phyloP scores from a whole-genome alignment of 1,284 basidiomycete species.

The Coriolopsis trogii region DNA sequence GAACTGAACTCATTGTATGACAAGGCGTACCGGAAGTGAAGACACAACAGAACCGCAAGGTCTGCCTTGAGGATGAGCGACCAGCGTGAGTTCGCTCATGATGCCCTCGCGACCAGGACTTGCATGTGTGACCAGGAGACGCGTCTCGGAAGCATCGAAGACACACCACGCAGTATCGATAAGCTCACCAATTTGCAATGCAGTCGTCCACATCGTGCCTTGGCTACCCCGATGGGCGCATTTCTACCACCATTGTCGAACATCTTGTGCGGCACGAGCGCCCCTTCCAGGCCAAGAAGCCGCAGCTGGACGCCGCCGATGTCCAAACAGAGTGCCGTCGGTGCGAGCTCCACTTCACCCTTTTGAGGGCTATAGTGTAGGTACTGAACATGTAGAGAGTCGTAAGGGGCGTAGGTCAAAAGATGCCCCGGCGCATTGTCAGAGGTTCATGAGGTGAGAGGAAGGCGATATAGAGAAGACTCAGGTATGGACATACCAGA shows the following conservation, averaged over 20 bases:
- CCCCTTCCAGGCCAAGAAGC: slow-evolving; percentile 93
- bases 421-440: too few relatives aligned
- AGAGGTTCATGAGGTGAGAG: too few relatives aligned
- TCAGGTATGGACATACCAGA: too few relatives aligned
- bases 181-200: slow-evolving; percentile 96
- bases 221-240: slow-evolving; percentile 95
- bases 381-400: too few relatives aligned
- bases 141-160: slow-evolving; percentile 91
- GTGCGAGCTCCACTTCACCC: too few relatives aligned
- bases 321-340: slow-evolving; percentile 88
- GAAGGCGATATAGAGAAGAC: too few relatives aligned
- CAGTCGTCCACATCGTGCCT: slow-evolving; percentile 99
- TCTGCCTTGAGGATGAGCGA: slow-evolving; percentile 95
- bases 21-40: slow-evolving; percentile 96
- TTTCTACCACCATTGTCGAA: slow-evolving; percentile 96
- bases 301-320: slow-evolving; percentile 93
- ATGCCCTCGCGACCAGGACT: slow-evolving; percentile 93
- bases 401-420: too few relatives aligned
- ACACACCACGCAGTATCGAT: slow-evolving; percentile 96
- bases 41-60: slow-evolving; percentile 90
- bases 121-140: slow-evolving; percentile 91
- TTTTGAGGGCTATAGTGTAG: too few relatives aligned
- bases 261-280: slow-evolving; percentile 95
- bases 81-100: slow-evolving; percentile 87
- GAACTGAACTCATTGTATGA: slow-evolving; percentile 99